Evolutionary conservation across 2,329 filamentous ascomycete genomes (phyloP), one percentile per base, ranked within the genome.

Genomic region (Ambrosiella cleistominuta): DNA sequence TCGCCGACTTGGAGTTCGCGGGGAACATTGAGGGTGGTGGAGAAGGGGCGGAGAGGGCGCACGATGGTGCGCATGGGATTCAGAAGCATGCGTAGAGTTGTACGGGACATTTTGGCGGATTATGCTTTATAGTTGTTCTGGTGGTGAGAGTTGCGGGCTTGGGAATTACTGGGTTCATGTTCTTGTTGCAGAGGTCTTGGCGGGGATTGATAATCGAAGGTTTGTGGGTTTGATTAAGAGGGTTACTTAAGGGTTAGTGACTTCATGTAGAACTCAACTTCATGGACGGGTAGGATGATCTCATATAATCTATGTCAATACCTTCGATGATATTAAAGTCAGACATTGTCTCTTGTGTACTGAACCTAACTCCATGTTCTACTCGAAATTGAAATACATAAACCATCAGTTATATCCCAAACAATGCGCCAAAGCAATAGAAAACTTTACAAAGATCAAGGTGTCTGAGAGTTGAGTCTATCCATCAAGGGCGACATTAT

Each of bases 1-100:
- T 96, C 88, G 67, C 88, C 89, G 65, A 93, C 86, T 50, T 75
- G 82, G 61, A 95, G 77, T 64, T 95, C 88, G 44, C 62, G 54
- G 7, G 64, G 62, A 59, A 65, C 60, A 64, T 53, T 44, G 62
- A 61, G 12, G 47, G 63, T 64, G 44, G 61, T 63, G 8, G 65
- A 62, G 56, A 68, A 58, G 37, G 62, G 58, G 54, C 58, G 57
- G 49, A 60, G 54, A 36, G 58, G 44, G n/a, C 9, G 51, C 63
- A 62, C 54, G 61, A 37, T 7, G 12, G 35, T 17, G 44, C 63
- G 63, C 51, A 61, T 39, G 45, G 63, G 57, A 27, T 62, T 37
- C 51, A 61, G 60, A 61, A 53, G 61, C 61, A 50, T 59, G 62
- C 38, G 38, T 38, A 50, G 13, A 13, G 51, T 36, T 3, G 17